phyloP scores from a whole-genome alignment of 441 rosid species.

The California macrophylla region DNA sequence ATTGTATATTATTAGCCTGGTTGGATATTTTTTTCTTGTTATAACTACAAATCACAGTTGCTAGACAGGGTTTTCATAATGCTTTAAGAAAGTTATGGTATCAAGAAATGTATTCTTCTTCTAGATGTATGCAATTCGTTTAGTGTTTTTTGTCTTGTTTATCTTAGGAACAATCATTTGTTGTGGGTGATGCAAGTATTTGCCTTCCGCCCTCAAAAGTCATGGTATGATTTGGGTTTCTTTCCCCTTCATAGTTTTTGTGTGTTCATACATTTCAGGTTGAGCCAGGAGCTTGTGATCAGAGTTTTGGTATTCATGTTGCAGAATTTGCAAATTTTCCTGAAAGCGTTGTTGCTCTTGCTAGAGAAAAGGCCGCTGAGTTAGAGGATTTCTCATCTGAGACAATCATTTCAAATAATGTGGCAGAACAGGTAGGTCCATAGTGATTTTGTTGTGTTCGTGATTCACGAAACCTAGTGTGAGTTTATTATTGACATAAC shows the following conservation, averaged over 20 bases:
- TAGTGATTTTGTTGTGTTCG: not conserved
- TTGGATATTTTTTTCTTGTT: not conserved
- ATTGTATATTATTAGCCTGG: not conserved
- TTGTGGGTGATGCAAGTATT: not conserved
- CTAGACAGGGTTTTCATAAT: not conserved
- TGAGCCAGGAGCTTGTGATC: conserved; percentile 95
- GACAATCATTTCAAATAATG: conserved; percentile 35
- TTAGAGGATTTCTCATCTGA: conserved; percentile 85
- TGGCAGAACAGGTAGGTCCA: conserved; percentile 32
- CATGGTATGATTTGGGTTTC: not conserved
- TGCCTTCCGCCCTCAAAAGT: not conserved
- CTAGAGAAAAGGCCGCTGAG: conserved; percentile 93
- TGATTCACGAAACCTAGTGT: not conserved
- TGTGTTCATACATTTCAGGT: conserved; percentile 38
- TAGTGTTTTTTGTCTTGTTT: not conserved
- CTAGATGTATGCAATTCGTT: not conserved
- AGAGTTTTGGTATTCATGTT: conserved; percentile 97
- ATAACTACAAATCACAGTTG: not conserved
- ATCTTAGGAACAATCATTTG: not conserved
- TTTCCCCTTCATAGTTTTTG: not conserved
- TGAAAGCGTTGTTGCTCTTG: conserved; percentile 79
- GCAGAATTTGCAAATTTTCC: conserved; percentile 98
- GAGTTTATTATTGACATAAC: not conserved
- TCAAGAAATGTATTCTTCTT: not conserved
- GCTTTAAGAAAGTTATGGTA: not conserved